Evolutionary conservation across 139 green algal genomes (phyloP).

Genomic region (Chlorokybus atmophyticus): DNA sequence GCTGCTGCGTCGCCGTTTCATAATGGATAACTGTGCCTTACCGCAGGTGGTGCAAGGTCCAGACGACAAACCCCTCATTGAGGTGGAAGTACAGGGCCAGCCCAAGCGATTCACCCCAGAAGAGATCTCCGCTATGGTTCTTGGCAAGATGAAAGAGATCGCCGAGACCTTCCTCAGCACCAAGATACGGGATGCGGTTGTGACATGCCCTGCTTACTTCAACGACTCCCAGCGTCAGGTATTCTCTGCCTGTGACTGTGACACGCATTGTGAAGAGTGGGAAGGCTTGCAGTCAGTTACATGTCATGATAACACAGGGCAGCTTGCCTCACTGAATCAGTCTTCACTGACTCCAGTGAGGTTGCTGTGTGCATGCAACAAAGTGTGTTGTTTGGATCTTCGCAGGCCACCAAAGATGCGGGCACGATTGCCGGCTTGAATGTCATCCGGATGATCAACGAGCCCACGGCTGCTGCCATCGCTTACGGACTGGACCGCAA

Average conservation of each 20-base stretch:
- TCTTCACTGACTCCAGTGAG: too few relatives aligned
- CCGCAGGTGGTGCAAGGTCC: constrained; percentile 40
- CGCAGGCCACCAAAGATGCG: constrained; percentile 95
- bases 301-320: too few relatives aligned
- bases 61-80: constrained; percentile 72
- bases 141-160: constrained; percentile 95
- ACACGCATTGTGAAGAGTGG: too few relatives aligned
- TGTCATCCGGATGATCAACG: constrained; percentile 92
- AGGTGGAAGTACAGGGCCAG: constrained; percentile 86
- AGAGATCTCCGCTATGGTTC: constrained; percentile 92
- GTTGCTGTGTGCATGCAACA: too few relatives aligned
- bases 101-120: constrained; percentile 81
- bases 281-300: too few relatives aligned
- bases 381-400: too few relatives aligned
- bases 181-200: constrained; percentile 76
- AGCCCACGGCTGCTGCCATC: constrained; percentile 87
- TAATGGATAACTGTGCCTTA: too few relatives aligned
- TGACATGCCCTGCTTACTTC: constrained; percentile 63
- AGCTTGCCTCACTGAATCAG: too few relatives aligned
- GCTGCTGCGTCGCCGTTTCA: too few relatives aligned
- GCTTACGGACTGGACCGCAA: constrained; percentile 83
- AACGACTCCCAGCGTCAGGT: constrained; percentile 9
- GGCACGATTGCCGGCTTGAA: constrained; percentile 86
- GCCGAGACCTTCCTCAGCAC: constrained; percentile 56
- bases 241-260: too few relatives aligned